Conservation (phyloP, 495 filamentous ascomycete genomes). For the Viridothelium virens region DNA sequence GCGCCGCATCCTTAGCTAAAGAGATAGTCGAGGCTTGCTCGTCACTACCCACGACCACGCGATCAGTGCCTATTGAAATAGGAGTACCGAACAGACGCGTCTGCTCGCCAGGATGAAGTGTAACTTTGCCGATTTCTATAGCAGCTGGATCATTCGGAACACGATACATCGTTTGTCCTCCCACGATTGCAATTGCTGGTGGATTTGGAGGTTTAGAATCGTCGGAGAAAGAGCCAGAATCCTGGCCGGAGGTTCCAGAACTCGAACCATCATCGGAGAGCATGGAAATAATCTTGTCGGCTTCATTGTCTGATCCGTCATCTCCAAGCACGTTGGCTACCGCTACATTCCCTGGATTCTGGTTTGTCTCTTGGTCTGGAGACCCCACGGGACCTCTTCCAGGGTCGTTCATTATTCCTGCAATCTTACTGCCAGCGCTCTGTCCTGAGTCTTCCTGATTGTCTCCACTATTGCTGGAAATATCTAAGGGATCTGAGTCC, state of each 20-base stretch:
- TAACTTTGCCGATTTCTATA: not conserved
- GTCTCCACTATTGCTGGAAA: not conserved
- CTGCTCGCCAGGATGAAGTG: not conserved
- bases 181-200: not conserved
- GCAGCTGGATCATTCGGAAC: constrained; percentile 1
- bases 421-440: not conserved
- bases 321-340: not conserved
- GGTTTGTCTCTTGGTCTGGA: not conserved
- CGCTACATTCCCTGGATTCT: not conserved
- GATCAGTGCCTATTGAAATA: not conserved
- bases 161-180: not conserved
- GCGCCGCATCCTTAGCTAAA: not conserved
- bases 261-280: not conserved
- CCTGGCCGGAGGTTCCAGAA: not conserved
- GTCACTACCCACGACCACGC: not conserved
- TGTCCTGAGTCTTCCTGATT: not conserved
- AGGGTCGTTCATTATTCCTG: not conserved
- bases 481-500: not conserved
- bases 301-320: not conserved
- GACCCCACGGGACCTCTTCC: not conserved
- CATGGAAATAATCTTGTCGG: not conserved
- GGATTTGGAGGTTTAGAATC: not conserved
- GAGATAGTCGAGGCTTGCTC: not conserved
- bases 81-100: not conserved
- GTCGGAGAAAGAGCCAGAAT: not conserved